phyloP scores from a whole-genome alignment of 148 eudicot genomes.

The Dysphania ambrosioides region DNA sequence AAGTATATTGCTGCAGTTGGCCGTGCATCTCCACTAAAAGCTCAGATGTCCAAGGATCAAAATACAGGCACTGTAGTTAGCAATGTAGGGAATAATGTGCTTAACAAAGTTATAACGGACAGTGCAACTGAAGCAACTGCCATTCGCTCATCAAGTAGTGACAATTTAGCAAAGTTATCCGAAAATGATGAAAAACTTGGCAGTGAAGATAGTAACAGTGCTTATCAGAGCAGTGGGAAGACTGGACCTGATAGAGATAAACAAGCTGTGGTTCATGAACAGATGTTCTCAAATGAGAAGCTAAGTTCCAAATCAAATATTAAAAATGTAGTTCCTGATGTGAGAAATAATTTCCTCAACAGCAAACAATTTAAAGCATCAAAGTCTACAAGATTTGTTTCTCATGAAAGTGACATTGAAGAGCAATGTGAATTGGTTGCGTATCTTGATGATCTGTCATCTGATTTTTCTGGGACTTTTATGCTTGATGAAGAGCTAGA shows the following conservation, averaged over 20 bases:
- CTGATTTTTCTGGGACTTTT: constrained; percentile 68
- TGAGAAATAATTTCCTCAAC: constrained; percentile 3
- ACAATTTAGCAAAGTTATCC: constrained; percentile 19
- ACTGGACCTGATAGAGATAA: constrained; percentile 21
- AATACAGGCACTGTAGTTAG: constrained; percentile 16
- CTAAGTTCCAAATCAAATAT: constrained; percentile 20
- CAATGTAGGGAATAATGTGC: constrained; percentile 23
- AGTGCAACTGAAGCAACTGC: constrained; percentile 21
- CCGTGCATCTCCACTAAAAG: constrained; percentile 27
- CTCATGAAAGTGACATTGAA: constrained; percentile 23
- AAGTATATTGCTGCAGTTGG: constrained; percentile 47
- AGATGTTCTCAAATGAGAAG: constrained; percentile 21
- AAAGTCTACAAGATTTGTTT: constrained; percentile 25
- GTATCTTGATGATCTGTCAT: constrained; percentile 42
- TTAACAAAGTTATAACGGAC: constrained; percentile 22
- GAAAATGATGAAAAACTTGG: constrained; percentile 16
- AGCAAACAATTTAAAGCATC: constrained; percentile 22
- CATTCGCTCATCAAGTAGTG: constrained; percentile 23
- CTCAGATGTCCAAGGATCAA: constrained; percentile 26
- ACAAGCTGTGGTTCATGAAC: constrained; percentile 25
- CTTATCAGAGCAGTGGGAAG: constrained; percentile 22
- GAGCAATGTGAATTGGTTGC: constrained; percentile 30
- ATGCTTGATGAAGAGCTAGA: constrained; percentile 97
- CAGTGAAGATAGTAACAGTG: constrained; percentile 17
- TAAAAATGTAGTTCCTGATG: constrained; percentile 13